These are phyloP conservation scores for Rhizopogon rudus DNA, from an alignment of 768 basidiomycete species.

Conservation along the genomic window DNA sequence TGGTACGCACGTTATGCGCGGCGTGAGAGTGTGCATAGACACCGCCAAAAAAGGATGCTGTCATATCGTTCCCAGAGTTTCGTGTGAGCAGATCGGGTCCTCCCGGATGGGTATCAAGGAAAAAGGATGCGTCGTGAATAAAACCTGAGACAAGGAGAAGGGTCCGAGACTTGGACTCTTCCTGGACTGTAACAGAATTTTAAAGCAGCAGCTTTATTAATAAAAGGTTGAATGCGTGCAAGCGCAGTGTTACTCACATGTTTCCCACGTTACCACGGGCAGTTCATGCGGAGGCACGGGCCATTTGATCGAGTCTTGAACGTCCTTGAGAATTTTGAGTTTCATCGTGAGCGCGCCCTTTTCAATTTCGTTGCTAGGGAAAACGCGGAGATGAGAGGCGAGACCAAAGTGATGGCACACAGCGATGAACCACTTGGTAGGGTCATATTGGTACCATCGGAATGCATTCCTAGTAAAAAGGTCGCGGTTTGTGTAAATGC, in stretches of 20 bases:
- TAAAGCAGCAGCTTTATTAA: background rate
- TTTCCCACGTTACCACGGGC: slow-evolving; percentile 79
- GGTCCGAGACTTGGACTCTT: slow-evolving; percentile 57
- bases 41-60: slow-evolving; percentile 82
- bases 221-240: background rate
- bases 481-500: slow-evolving; percentile 4
- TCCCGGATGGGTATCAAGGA: slow-evolving; percentile 77
- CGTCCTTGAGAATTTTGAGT: slow-evolving; percentile 62
- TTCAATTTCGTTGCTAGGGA: slow-evolving; percentile 84
- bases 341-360: slow-evolving; percentile 84
- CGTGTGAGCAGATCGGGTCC: slow-evolving; percentile 54
- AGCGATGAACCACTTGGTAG: slow-evolving; percentile 80
- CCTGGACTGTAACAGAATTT: slow-evolving; percentile 43
- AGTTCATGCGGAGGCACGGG: slow-evolving; percentile 52
- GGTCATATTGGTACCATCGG: slow-evolving; percentile 68
- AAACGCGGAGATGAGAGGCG: slow-evolving; percentile 77
- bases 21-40: slow-evolving; percentile 80
- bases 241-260: slow-evolving; percentile 43
- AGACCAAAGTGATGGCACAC: slow-evolving; percentile 56
- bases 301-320: slow-evolving; percentile 64
- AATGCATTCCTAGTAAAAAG: slow-evolving; percentile 55
- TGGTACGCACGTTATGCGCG: slow-evolving; percentile 61
- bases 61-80: slow-evolving; percentile 77
- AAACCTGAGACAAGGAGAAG: slow-evolving; percentile 79
- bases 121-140: slow-evolving; percentile 78